Evolutionary conservation across 106 monocot species (phyloP).

Genomic region (Iris macrosiphon): DNA sequence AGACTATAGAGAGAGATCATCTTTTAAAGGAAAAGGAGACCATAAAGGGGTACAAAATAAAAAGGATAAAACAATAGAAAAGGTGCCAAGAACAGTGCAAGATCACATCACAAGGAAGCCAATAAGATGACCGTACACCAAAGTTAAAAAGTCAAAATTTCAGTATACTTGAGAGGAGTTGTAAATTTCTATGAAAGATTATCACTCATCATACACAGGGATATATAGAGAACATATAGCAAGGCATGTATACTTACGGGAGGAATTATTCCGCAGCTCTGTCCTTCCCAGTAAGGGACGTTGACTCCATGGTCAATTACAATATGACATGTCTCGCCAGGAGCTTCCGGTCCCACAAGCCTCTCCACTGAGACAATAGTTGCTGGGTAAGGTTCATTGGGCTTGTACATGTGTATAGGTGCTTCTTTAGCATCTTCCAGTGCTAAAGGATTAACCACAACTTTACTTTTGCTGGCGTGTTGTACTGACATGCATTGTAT

Average conservation of each 20-base stretch:
- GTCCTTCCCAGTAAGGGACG: slow-evolving; percentile 96
- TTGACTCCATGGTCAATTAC: slow-evolving; percentile 98
- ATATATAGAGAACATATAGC: too few relatives aligned
- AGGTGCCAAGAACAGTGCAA: too few relatives aligned
- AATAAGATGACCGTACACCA: too few relatives aligned
- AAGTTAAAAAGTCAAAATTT: too few relatives aligned
- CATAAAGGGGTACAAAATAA: too few relatives aligned
- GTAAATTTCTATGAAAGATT: too few relatives aligned
- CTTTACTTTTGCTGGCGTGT: slow-evolving; percentile 59
- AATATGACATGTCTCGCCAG: slow-evolving; percentile 98
- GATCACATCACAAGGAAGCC: too few relatives aligned
- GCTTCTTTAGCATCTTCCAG: slow-evolving; percentile 84
- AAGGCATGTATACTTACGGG: slow-evolving; percentile 90
- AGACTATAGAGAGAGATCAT: too few relatives aligned
- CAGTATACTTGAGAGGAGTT: too few relatives aligned
- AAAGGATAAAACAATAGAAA: too few relatives aligned
- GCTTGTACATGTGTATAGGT: slow-evolving; percentile 80
- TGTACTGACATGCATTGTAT: slow-evolving; percentile 60
- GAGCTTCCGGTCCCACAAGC: slow-evolving; percentile 90
- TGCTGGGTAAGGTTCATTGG: slow-evolving; percentile 87
- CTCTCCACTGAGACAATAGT: slow-evolving; percentile 94
- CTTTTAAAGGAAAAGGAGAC: too few relatives aligned
- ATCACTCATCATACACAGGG: too few relatives aligned
- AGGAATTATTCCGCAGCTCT: slow-evolving; percentile 95
- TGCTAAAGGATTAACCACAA: slow-evolving; percentile 62